Evolutionary conservation across 768 basidiomycete genomes (phyloP).

Genomic region (Rhodotorula kratochvilovae): DNA sequence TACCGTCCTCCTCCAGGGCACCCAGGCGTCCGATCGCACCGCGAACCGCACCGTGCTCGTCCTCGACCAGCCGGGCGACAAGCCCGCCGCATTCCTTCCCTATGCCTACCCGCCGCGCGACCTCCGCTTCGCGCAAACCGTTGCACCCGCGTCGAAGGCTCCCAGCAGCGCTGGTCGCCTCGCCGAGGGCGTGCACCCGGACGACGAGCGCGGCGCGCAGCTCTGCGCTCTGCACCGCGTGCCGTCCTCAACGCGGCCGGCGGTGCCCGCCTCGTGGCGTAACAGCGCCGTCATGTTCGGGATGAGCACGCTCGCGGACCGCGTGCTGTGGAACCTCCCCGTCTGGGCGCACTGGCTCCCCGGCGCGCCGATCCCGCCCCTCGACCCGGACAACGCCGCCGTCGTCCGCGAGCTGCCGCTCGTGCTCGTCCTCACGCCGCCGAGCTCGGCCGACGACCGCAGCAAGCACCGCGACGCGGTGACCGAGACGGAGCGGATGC

Average conservation of each 20-base stretch:
- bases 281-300: constrained; percentile 36
- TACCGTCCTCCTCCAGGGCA: constrained; percentile 31
- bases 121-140: constrained; percentile 33
- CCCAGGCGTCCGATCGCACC: background rate
- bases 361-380: background rate
- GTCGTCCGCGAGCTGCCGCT: constrained; percentile 18
- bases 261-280: constrained; percentile 6
- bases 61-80: background rate
- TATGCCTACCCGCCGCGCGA: constrained; percentile 35
- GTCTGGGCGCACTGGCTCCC: constrained; percentile 41
- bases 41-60: constrained; percentile 27
- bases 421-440: constrained; percentile 33
- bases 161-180: background rate
- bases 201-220: constrained; percentile 25
- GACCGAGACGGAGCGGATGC: constrained; percentile 19
- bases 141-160: background rate
- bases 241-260: constrained; percentile 18
- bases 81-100: constrained; percentile 24
- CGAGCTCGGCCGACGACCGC: background rate
- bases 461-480: background rate
- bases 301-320: constrained; percentile 38
- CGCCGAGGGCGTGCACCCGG: constrained; percentile 13
- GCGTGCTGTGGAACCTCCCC: constrained; percentile 37
- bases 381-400: constrained; percentile 14
- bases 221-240: constrained; percentile 23